Percentiles rank a stretch among this genome's conserved stretches.
These are phyloP conservation scores for Podaxis carcinomalis DNA, from an alignment of 768 basidiomycete genomes.

Conservation along the genomic window DNA sequence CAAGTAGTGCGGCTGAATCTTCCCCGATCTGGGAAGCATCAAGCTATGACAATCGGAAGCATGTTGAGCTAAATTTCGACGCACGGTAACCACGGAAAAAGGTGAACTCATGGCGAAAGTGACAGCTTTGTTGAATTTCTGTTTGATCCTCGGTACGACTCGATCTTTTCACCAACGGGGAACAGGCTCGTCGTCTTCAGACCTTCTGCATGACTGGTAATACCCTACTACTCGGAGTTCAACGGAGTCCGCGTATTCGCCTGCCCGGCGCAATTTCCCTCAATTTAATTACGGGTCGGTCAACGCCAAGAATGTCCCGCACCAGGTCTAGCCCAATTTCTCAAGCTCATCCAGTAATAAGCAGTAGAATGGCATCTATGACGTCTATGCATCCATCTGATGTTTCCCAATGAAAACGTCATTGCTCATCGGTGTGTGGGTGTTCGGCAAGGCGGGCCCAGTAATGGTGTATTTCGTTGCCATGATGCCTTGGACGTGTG, in stretches of 20 bases:
- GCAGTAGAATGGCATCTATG: conserved; percentile 66
- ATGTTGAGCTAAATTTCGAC: conserved; percentile 1
- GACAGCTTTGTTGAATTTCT: conserved; percentile 53
- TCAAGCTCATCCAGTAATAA: conserved; percentile 82
- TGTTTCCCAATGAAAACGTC: conserved; percentile 67
- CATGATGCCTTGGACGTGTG: not conserved
- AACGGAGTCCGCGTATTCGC: conserved; percentile 49
- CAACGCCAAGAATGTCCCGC: conserved; percentile 17
- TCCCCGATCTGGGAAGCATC: conserved; percentile 57
- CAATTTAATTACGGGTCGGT: not conserved
- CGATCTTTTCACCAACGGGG: conserved; percentile 65
- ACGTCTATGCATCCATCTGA: conserved; percentile 37
- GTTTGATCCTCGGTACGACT: conserved; percentile 48
- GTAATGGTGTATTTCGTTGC: conserved; percentile 44
- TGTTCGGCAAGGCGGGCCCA: conserved; percentile 62
- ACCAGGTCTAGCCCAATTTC: conserved; percentile 80
- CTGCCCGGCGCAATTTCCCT: conserved; percentile 37
- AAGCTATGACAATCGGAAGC: conserved; percentile 34
- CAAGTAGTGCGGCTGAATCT: conserved; percentile 49
- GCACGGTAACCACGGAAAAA: not conserved
- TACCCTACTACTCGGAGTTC: conserved; percentile 61
- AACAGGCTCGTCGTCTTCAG: conserved; percentile 59
- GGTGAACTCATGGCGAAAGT: conserved; percentile 59
- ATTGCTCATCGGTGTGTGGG: conserved; percentile 58
- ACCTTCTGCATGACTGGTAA: conserved; percentile 66